A percentile compares a stretch with the other conserved stretches of the same genome.
phyloP scores from a whole-genome alignment of 1,284 basidiomycete genomes.

The Ceratobasidium theobromae region DNA sequence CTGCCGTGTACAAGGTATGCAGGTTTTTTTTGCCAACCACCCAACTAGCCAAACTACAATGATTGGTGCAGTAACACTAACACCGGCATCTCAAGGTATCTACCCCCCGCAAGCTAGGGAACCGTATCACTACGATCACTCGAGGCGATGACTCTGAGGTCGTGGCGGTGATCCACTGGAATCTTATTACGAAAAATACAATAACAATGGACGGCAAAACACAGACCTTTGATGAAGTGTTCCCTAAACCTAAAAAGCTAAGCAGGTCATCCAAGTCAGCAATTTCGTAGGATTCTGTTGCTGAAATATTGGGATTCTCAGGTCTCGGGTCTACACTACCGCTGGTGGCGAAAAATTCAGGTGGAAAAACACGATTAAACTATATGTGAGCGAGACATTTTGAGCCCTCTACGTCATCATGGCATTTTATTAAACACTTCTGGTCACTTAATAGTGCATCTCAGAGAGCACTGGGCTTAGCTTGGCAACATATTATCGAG shows the following conservation, averaged over 20 bases:
- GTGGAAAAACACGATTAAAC: neutral
- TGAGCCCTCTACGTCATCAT: no score
- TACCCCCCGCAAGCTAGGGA: neutral
- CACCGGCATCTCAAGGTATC: neutral
- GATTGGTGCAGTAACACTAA: neutral
- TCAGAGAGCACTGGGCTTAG: neutral
- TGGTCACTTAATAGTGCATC: neutral
- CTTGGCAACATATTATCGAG: no score
- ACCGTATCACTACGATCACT: neutral
- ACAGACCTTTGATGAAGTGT: neutral
- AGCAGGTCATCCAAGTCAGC: neutral
- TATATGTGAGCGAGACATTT: constrained; percentile 7
- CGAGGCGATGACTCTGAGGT: neutral
- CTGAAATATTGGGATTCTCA: neutral
- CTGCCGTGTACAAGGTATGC: neutral
- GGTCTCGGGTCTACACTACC: constrained; percentile 6
- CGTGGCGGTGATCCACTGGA: constrained; percentile 9
- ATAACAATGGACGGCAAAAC: constrained; percentile 5
- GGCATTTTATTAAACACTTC: no score
- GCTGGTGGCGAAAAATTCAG: neutral
- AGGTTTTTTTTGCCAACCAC: neutral
- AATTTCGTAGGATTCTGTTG: neutral
- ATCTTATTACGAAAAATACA: neutral
- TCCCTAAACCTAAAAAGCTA: neutral
- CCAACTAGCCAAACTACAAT: no score